Base-by-base conservation (phyloP, 768 basidiomycete species). In the Mrakia gelida region DNA sequence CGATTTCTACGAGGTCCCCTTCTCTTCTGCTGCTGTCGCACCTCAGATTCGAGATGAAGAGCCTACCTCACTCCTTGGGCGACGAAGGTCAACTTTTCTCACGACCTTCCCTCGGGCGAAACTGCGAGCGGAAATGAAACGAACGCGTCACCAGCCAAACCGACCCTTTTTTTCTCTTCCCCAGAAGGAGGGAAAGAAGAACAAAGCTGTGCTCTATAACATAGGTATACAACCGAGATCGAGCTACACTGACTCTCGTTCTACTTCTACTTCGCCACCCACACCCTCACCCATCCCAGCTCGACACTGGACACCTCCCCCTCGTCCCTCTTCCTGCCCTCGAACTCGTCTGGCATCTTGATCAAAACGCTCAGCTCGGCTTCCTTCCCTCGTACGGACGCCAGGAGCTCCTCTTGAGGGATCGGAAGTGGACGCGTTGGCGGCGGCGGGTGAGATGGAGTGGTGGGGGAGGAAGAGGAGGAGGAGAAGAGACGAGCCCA, bases 321-420 rank as follows among this genome's bases (percentile, higher is more conserved):
- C 34, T 70, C 67, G 41, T 70, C 67, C 4, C 21, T 41, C 67
- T 70, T 70, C 34, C 67, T 34, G 10, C 21, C 67, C 7, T 45
- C 38, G 9, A 34, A 70, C 67, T 38, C 21, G 23, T 70, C 67
- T 1, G 67, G 67, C 67, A 70, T 70, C 38, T 38, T 34, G 67
- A 70, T 70, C 67, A 70, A 26, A 1, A 70, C 67, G 38, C 67
- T 70, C 41, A 70, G 21, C 26, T 70, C 67, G 9, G 38, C 67
- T 30, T 70, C 67, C 67, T 43, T 70, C 8, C 67, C 67, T n/a
- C 67, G 34, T 7, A 70, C 67, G 11, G 38, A 15, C 0, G 18
- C 41, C 2, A 41, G 67, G 13, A 41, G 34, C 21, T 70, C 41
- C 26, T 34, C 34, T 18, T 34, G 38, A 18, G 34, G 21, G 6